These are phyloP conservation scores for Penicillium pancosmium DNA, from an alignment of 495 filamentous ascomycete species.

Conservation along the genomic window DNA sequence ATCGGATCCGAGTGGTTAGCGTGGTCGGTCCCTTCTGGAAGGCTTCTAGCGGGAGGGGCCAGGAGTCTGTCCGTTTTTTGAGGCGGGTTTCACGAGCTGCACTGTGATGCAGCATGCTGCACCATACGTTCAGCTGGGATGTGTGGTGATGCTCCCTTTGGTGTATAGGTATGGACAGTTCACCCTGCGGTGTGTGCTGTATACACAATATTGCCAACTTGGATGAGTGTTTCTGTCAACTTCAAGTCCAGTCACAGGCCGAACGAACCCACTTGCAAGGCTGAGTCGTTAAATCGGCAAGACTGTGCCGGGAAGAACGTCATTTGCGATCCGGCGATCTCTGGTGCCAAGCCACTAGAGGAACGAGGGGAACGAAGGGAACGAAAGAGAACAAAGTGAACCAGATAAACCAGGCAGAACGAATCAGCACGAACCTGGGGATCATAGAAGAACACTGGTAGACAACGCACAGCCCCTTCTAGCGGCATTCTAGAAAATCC, in stretches of 20 bases:
- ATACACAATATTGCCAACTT: too few species aligned
- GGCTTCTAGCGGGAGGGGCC: conserved; percentile 3
- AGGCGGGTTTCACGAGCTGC: not conserved
- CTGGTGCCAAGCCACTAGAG: conserved; percentile 3
- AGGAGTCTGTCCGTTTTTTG: not conserved
- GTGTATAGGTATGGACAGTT: too few species aligned
- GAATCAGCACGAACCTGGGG: not conserved
- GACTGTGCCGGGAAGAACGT: conserved; percentile 1
- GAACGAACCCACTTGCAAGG: not conserved
- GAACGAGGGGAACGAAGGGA: not conserved
- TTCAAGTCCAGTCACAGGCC: too few species aligned
- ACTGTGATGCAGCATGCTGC: too few species aligned
- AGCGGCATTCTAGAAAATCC: conserved; percentile 2
- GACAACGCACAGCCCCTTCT: conserved; percentile 1
- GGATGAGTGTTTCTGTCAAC: too few species aligned
- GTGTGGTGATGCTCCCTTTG: too few species aligned
- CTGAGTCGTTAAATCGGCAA: conserved; percentile 2
- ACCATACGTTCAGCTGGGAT: too few species aligned
- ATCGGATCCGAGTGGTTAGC: not conserved
- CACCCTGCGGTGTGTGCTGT: too few species aligned
- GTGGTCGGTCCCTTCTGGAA: conserved; percentile 2
- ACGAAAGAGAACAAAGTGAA: not conserved
- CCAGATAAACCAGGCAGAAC: not conserved
- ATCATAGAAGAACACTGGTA: too few species aligned
- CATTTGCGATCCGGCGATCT: not conserved